Evolutionary conservation across 2,329 filamentous ascomycete species (phyloP), one percentile per base, ranked within the genome.

Genomic region (Pseudogymnoascus sp.): DNA sequence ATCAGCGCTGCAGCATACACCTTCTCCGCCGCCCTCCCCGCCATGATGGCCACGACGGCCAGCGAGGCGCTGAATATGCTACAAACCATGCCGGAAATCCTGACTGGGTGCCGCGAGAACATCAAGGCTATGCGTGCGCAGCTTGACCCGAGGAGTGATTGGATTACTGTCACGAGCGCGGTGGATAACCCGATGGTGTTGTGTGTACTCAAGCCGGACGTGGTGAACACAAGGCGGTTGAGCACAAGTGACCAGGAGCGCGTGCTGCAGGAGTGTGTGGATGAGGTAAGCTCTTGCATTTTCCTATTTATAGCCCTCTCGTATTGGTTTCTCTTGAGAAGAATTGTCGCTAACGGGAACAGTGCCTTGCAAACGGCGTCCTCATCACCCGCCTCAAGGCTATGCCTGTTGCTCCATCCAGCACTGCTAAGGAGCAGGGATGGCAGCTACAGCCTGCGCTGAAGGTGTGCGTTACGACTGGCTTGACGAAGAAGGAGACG

Each of bases 1-100:
- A 92, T 99, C 70, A 91, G 90, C 7, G 90, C 93, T 4, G 86
- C 90, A 1, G 88, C 93, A 0, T 99, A 97, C 74, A 97, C 94
- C 3, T 99, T 91, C 77, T 97, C 93, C 29, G 94, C 94, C 2
- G 94, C 94, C 5, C 80, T 99, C 35, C 94, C 94, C 3, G 94
- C 94, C 17, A 88, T 99, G 79, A 80, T 96, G 60, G 92, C 94
- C 15, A 96, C 95, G n/a, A 97, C 92, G 0, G 92, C 93, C 1
- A 96, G 90, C 71, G 94, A 97, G 76, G 93, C 92, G 1, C 82
- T 97, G 62, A 86, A 86, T 61, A 78, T 97, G 67, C 80, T 99
- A 59, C 92, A 97, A 74, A 88, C 88, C 41, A 92, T 88, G 71
- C 92, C 93, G 0, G 90, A 96, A 62, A 85, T 95, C 37, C 77